phyloP scores from a whole-genome alignment of 148 eudicot genomes.

The Rhododendron molle region DNA sequence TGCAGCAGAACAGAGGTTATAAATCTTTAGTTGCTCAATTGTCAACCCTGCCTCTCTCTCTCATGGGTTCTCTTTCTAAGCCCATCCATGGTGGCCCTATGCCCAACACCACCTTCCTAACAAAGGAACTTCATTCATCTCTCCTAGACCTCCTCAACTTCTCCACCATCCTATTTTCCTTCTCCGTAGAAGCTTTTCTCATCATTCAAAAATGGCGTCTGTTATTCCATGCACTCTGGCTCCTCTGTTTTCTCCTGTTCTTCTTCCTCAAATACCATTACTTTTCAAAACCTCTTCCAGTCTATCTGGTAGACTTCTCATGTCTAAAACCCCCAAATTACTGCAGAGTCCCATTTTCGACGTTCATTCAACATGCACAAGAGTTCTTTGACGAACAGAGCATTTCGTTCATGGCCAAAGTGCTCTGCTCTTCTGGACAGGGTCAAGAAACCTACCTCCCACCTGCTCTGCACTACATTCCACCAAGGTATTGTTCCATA shows the following conservation, averaged over 20 bases:
- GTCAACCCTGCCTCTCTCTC: not conserved
- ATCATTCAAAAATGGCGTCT: conserved; percentile 26
- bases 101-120: not conserved
- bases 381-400: conserved; percentile 34
- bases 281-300: conserved; percentile 22
- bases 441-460: conserved; percentile 67
- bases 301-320: conserved; percentile 64
- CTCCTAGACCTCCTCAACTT: conserved; percentile 23
- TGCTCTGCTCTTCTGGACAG: conserved; percentile 55
- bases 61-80: conserved; percentile 8
- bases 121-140: conserved; percentile 2
- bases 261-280: not conserved
- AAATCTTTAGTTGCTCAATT: not conserved
- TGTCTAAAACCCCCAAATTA: conserved; percentile 58
- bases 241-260: conserved; percentile 16
- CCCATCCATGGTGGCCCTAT: not conserved
- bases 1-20: not conserved
- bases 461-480: conserved; percentile 56
- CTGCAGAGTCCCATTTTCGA: conserved; percentile 52
- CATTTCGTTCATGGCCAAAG: conserved; percentile 47
- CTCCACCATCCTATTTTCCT: conserved; percentile 21
- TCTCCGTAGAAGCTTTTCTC: conserved; percentile 28
- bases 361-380: conserved; percentile 44
- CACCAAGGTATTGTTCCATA: conserved; percentile 29
- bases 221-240: conserved; percentile 25